These are phyloP conservation scores for Chaetomiaceae sp. DNA, from an alignment of 2,329 filamentous ascomycete genomes.

Conservation along the genomic window DNA sequence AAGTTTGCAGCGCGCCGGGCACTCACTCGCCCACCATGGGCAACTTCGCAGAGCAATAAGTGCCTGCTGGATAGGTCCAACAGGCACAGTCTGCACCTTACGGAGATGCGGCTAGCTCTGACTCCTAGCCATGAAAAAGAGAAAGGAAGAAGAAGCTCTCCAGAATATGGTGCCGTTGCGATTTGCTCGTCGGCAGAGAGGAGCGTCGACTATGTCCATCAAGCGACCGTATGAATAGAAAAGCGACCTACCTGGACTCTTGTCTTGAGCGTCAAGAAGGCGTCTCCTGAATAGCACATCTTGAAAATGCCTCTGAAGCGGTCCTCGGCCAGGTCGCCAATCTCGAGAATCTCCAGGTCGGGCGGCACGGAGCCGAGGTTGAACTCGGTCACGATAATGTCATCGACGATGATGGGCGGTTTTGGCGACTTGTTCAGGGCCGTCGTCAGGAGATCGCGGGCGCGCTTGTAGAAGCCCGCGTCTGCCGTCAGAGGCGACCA, in stretches of 20 bases:
- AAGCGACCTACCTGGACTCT: constrained; percentile 71
- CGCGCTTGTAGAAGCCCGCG: constrained; percentile 82
- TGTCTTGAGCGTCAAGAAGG: constrained; percentile 90
- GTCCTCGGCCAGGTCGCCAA: constrained; percentile 95
- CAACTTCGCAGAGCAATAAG: too few species aligned
- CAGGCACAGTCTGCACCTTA: too few species aligned
- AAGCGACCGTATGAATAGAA: neutral
- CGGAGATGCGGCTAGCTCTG: neutral
- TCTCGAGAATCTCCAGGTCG: constrained; percentile 93
- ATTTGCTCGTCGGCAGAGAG: neutral
- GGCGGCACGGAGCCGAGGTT: constrained; percentile 94
- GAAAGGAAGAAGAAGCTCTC: neutral
- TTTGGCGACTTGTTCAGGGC: constrained; percentile 97
- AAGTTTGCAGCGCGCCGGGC: neutral
- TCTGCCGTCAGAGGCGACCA: constrained; percentile 98
- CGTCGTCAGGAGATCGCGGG: constrained; percentile 88
- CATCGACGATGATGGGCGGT: constrained; percentile 97
- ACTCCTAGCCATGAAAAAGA: neutral
- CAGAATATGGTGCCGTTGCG: neutral
- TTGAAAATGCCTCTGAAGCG: constrained; percentile 98
- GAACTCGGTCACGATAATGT: constrained; percentile 96
- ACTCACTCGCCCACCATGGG: neutral
- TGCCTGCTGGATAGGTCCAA: too few species aligned
- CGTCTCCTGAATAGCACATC: constrained; percentile 96
- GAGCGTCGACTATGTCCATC: neutral